Base-by-base conservation (phyloP, 129 eudicot species). In the Centaurea solstitialis region DNA sequence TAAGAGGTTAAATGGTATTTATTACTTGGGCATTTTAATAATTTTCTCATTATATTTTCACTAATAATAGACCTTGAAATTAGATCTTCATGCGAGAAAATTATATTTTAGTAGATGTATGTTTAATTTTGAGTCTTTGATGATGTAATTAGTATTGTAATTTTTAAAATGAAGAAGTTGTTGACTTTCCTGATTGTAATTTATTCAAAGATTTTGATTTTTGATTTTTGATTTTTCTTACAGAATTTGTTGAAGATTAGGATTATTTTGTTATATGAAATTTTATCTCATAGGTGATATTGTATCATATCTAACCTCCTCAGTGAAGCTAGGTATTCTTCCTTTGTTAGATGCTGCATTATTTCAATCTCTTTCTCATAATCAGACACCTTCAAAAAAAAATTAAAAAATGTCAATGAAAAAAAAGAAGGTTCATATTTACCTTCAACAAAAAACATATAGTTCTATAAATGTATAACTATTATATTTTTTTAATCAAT, bases 251-350 rank as follows among this genome's bases (percentile, higher is more conserved):
- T 26, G 2, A 26, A 26, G 30, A 26, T 26, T 26, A 2, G 30
- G 1, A 26, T 26, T 26, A 26, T 26, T 26, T 26, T 26, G 1
- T 26, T 26, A 26, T 1, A 33, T 33, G 20, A 50, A 50, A 50
- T 15, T 7, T 50, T 4, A 50, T 50, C 6, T 50, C 8, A 50
- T 50, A 15, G 2, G 15, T 17, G 5, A 57, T n/a, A 57, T 3
- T 4, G 3, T 3, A n/a, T n/a, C 7, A 57, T 17, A 26, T 41
- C 24, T 4, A 72, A 93, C 97, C 97, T 93, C 76, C 97, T 85
- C 66, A 93, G 80, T 17, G 97, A 83, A 41, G 95, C 97, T 30
- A 93, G 88, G 84, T 93, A 90, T 85, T 90, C 97, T 85, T 93
- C 97, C 80, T 93, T 93, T 41, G 95, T 87, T 80, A 87, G 79